Evolutionary conservation across 257 asterid genomes (phyloP), one percentile per base, ranked within the genome.

Genomic region (Solanum peruvianum): DNA sequence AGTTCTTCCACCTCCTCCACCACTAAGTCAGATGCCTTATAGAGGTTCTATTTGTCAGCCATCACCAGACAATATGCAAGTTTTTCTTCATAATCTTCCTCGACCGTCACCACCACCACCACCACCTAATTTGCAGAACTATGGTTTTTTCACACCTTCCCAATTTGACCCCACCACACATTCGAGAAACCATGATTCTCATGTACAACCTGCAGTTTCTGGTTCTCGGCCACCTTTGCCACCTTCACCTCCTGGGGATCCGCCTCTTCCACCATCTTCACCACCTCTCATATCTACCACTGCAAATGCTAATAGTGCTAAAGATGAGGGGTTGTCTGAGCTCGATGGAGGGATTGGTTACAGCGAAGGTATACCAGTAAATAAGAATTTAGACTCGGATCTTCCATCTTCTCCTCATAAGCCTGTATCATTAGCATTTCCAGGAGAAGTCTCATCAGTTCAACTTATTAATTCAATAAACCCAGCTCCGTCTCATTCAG

Each of bases 261-360:
- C 94, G 66, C 95, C 94, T 49, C 89, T 88, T 88, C 97, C 94
- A 16, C 90, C 93, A 82, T 87, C 95, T 87, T 88, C 92, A 83
- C 92, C 96, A 21, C 92, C 94, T 71, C 86, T 91, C 69, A 45
- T 73, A 64, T 78, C 89, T 83, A 49, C 88, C 23, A 82, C 83
- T 80, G 77, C 44, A 49, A 56, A 66, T 52, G 52, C 84, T n/a
- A 84, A 85, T 72, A 70, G 39, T 27, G 66, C 27, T n/a, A 84
- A 58, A 47, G 83, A 82, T 42, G 90, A 67, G 66, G 60, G 62
- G 47, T 83, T 25, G 3, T 80, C 85, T 86, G 78, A 85, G 88
- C 88, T 77, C 60, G 87, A 77, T 66, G 91, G 90, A 84, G 88
- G 78, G 58, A 41, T 58, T 41, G 86, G 86, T 75, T 67, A 73